Percentiles rank a stretch among this genome's conserved stretches.
Conservation (phyloP, 1,139 yeast genomes). For the Lodderomyces orthopsilosis region DNA sequence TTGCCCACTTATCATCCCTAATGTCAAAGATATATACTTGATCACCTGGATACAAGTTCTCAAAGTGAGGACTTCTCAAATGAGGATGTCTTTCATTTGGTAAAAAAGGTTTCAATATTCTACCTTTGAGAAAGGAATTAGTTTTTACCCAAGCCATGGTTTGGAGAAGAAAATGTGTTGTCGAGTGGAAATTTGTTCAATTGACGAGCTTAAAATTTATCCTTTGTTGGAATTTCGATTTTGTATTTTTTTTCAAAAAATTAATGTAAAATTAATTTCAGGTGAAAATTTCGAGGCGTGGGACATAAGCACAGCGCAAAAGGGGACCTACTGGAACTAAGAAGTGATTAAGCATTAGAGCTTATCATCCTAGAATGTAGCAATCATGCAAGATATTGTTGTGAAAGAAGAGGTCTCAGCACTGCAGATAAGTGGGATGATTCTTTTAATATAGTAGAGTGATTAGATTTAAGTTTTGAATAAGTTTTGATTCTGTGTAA, state of each 20-base stretch:
- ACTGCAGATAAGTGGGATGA: no score
- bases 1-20: conserved; percentile 65
- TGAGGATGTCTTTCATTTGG: conserved; percentile 55
- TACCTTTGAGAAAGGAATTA: conserved; percentile 43
- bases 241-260: no score
- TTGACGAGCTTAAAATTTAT: background rate
- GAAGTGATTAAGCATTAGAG: no score
- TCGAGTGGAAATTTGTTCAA: background rate
- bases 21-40: conserved; percentile 76
- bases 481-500: background rate
- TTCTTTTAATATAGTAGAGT: no score
- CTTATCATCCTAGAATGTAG: no score
- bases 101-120: conserved; percentile 55
- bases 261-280: no score
- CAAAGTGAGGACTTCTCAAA: conserved; percentile 38
- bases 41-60: conserved; percentile 75
- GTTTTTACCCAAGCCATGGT: conserved; percentile 37
- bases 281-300: background rate
- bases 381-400: no score
- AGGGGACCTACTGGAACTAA: no score
- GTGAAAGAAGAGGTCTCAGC: no score
- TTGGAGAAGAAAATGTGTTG: background rate
- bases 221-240: no score
- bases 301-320: no score
- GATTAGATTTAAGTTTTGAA: background rate